Evolutionary conservation across 768 basidiomycete genomes (phyloP).

Genomic region (Boletus reticulatus): DNA sequence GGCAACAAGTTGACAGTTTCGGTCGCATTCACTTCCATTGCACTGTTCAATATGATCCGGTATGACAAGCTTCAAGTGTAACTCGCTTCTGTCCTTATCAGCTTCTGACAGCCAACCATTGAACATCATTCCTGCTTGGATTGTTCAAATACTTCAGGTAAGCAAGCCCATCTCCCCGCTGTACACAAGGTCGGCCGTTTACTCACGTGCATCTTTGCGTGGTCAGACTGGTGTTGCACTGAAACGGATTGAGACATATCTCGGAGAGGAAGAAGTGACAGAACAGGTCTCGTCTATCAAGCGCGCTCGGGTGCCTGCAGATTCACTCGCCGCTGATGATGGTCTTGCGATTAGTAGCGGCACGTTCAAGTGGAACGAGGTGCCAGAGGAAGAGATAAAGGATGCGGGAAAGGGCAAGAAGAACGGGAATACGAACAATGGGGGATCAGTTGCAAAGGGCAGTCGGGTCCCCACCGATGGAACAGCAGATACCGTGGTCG

Average conservation of each 20-base stretch:
- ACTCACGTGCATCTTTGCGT: background rate
- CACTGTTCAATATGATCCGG: conserved; percentile 84
- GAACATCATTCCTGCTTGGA: conserved; percentile 77
- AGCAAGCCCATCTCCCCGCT: background rate
- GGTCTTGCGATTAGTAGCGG: conserved; percentile 51
- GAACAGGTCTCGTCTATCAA: conserved; percentile 61
- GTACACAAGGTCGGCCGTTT: background rate
- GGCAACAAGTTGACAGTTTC: conserved; percentile 76
- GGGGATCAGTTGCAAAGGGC: background rate
- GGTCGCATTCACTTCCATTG: conserved; percentile 85
- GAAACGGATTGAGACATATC: conserved; percentile 57
- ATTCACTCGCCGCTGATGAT: conserved; percentile 23
- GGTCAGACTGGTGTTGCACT: conserved; percentile 53
- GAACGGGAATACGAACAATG: conserved; percentile 6
- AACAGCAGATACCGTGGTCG: conserved; percentile 4
- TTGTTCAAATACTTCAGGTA: conserved; percentile 71
- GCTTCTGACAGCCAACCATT: conserved; percentile 51
- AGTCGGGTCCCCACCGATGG: conserved; percentile 7
- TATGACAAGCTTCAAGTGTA: conserved; percentile 21
- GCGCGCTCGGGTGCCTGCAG: conserved; percentile 23
- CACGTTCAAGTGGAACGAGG: conserved; percentile 56
- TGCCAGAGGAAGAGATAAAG: conserved; percentile 34
- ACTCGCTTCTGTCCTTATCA: background rate
- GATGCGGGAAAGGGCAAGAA: conserved; percentile 20
- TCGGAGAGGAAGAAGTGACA: conserved; percentile 61